Evolutionary conservation across 192 early-diverging fungal genomes (phyloP).

Genomic region (Geranomyces variabilis): DNA sequence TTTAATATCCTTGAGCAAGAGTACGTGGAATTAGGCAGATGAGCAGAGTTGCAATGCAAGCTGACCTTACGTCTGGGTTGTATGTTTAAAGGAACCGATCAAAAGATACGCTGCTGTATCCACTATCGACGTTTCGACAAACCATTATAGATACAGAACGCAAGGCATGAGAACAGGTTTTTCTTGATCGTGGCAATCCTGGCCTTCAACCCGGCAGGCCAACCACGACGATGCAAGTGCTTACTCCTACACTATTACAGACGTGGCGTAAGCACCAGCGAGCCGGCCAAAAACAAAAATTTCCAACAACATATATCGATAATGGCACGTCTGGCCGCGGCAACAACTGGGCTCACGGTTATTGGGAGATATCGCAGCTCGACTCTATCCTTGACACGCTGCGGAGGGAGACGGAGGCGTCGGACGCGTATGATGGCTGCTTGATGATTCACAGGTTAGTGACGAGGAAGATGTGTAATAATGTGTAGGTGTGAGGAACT

Average conservation of each 20-base stretch:
- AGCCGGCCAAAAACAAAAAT: not conserved
- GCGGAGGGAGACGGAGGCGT: conserved; percentile 23
- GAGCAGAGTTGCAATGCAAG: not conserved
- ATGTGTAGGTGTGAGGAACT: too few relatives aligned
- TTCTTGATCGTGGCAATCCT: not conserved
- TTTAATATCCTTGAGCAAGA: conserved; percentile 32
- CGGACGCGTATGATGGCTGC: conserved; percentile 12
- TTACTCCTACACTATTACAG: conserved; percentile 2
- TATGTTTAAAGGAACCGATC: not conserved
- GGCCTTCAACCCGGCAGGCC: too few relatives aligned
- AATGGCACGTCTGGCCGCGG: conserved; percentile 44
- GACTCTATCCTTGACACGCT: conserved; percentile 30
- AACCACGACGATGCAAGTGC: too few relatives aligned
- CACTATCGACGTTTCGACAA: conserved; percentile 23
- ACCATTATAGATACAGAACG: conserved; percentile 49
- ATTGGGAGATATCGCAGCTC: conserved; percentile 36
- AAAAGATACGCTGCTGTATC: conserved; percentile 12
- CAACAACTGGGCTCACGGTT: conserved; percentile 57
- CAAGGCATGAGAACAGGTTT: conserved; percentile 38
- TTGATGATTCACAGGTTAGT: conserved; percentile 41
- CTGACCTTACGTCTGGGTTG: not conserved
- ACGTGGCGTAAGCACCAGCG: conserved; percentile 26
- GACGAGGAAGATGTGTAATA: too few relatives aligned
- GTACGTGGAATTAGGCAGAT: conserved; percentile 5
- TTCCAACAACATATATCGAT: conserved; percentile 25